Conservation (phyloP, 192 early-diverging fungal species). For the Backusella parvicylindrica region DNA sequence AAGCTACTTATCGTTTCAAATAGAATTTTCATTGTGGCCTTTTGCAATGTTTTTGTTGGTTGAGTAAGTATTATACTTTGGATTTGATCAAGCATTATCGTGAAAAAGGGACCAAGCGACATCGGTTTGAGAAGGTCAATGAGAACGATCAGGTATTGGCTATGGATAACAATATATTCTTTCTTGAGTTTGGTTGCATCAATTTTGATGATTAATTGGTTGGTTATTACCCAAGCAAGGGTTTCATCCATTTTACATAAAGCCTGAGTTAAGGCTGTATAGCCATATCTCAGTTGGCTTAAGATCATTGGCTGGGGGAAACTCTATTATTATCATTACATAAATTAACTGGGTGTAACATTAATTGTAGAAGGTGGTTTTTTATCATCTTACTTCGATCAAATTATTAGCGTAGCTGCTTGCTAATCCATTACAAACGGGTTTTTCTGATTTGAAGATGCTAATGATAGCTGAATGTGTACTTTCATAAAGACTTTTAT, state of each 20-base stretch:
- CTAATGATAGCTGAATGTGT: slow-evolving; percentile 43
- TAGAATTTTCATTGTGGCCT: slow-evolving; percentile 24
- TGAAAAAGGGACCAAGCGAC: slow-evolving; percentile 27
- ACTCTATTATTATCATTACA: slow-evolving; percentile 19
- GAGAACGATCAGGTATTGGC: slow-evolving; percentile 14
- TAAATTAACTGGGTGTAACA: neutral
- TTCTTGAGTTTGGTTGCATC: slow-evolving; percentile 9
- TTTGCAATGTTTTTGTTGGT: slow-evolving; percentile 2
- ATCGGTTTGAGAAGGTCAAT: slow-evolving; percentile 32
- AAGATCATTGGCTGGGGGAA: slow-evolving; percentile 42
- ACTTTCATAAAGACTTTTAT: slow-evolving; percentile 44
- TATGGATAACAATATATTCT: slow-evolving; percentile 1
- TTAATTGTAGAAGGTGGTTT: neutral
- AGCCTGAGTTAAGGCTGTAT: slow-evolving; percentile 42
- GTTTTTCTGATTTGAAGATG: slow-evolving; percentile 43
- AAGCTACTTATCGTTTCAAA: slow-evolving; percentile 34
- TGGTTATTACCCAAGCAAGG: slow-evolving; percentile 45
- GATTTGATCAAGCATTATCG: slow-evolving; percentile 12
- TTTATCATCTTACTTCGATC: slow-evolving; percentile 28
- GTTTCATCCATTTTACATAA: slow-evolving; percentile 47
- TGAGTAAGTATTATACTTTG: slow-evolving; percentile 1
- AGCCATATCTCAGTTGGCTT: slow-evolving; percentile 43
- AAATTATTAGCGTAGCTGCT: slow-evolving; percentile 44
- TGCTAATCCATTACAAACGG: slow-evolving; percentile 38
- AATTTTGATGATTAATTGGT: slow-evolving; percentile 38